These are phyloP conservation scores for Skeletonema costatum DNA, from an alignment of 108 stramenopile species.

Conservation along the genomic window DNA sequence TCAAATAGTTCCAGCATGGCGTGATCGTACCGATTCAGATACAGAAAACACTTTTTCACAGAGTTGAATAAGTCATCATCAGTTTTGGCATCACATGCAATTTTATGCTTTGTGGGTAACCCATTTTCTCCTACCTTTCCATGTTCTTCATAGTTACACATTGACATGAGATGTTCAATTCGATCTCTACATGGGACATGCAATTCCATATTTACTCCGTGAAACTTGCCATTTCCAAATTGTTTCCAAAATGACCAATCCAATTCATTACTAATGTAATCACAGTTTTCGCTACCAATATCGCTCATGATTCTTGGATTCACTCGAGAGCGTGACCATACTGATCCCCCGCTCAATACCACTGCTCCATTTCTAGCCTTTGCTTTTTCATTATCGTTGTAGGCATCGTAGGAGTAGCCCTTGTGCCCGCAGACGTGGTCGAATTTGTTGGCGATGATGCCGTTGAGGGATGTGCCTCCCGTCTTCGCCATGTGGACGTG, in stretches of 20 bases:
- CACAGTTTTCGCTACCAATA: conserved; percentile 53
- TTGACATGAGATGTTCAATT: conserved; percentile 43
- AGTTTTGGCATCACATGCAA: background rate
- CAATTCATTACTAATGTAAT: conserved; percentile 37
- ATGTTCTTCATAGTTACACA: conserved; percentile 27
- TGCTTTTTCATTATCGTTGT: conserved; percentile 22
- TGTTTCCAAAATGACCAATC: background rate
- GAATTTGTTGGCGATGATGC: conserved; percentile 33
- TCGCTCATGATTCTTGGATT: conserved; percentile 8
- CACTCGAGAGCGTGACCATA: conserved; percentile 26
- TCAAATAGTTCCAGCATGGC: background rate
- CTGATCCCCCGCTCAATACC: background rate
- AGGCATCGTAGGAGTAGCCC: conserved; percentile 40
- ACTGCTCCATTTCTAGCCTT: background rate
- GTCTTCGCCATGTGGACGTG: conserved; percentile 52
- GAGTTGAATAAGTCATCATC: background rate
- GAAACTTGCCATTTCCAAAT: background rate
- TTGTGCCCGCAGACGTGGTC: conserved; percentile 56
- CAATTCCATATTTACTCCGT: conserved; percentile 26
- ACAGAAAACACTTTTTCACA: background rate
- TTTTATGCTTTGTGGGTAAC: background rate
- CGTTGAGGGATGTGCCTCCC: conserved; percentile 43
- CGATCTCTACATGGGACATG: conserved; percentile 57
- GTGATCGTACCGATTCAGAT: background rate
- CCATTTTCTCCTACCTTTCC: background rate